phyloP scores from a whole-genome alignment of 2,329 filamentous ascomycete species.

The Cladorrhinum sp. region DNA sequence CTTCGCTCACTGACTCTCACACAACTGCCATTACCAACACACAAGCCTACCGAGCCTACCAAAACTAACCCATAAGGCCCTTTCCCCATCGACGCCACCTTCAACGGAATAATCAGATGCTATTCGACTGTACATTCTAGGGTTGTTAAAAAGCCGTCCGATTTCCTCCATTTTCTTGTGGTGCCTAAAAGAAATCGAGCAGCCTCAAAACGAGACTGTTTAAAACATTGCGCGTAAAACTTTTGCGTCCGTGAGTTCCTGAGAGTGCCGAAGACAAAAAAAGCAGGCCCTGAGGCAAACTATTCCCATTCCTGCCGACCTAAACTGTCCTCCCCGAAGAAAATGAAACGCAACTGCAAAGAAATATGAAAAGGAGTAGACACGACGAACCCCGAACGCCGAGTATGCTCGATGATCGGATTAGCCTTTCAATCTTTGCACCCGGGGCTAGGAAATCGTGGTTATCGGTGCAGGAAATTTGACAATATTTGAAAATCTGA shows the following conservation, averaged over 20 bases:
- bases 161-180: constrained; percentile 31
- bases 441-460: no score
- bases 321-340: constrained; percentile 19
- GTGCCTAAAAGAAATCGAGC: constrained; percentile 15
- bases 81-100: constrained; percentile 31
- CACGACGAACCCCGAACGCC: neutral
- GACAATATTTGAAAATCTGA: neutral
- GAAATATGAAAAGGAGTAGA: neutral
- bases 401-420: neutral
- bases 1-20: constrained; percentile 10
- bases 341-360: constrained; percentile 10
- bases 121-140: constrained; percentile 43
- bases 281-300: constrained; percentile 10
- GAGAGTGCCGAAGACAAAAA: constrained; percentile 15
- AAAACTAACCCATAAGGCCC: constrained; percentile 9
- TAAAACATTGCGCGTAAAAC: constrained; percentile 17
- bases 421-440: no score
- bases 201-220: constrained; percentile 7
- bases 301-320: constrained; percentile 14
- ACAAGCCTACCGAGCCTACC: constrained; percentile 19
- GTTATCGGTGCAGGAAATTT: neutral
- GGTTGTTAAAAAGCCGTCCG: constrained; percentile 31
- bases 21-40: constrained; percentile 20
- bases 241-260: constrained; percentile 21
- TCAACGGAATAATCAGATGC: constrained; percentile 39